Evolutionary conservation across 2,329 filamentous ascomycete genomes (phyloP).

Genomic region (Fusarium marasasianum): DNA sequence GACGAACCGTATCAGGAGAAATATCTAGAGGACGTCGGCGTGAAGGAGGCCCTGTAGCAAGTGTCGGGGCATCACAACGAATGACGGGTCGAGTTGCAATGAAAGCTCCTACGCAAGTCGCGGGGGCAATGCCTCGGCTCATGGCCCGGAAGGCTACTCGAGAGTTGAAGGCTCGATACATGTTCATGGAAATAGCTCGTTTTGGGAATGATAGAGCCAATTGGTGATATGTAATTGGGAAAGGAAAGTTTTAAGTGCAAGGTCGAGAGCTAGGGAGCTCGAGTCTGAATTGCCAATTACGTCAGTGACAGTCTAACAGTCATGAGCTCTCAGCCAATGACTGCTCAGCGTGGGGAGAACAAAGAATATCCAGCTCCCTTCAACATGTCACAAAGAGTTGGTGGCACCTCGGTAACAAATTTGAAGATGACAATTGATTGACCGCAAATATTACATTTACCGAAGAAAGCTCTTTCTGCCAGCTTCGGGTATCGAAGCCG

Average conservation of each 20-base stretch:
- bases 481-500: background rate
- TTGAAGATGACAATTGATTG: conserved; percentile 11
- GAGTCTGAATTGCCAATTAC: conserved; percentile 28
- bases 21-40: conserved; percentile 32
- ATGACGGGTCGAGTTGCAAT: conserved; percentile 39
- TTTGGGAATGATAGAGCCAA: background rate
- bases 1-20: conserved; percentile 51
- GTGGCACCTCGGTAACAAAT: background rate
- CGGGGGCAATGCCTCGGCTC: conserved; percentile 42
- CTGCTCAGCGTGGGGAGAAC: conserved; percentile 19
- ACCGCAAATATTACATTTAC: conserved; percentile 15
- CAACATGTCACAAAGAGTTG: background rate
- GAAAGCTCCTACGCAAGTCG: conserved; percentile 41
- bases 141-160: conserved; percentile 39
- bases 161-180: conserved; percentile 38
- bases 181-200: background rate
- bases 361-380: conserved; percentile 16
- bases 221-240: background rate
- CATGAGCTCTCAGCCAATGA: conserved; percentile 34
- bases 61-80: conserved; percentile 44
- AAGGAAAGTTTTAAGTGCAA: background rate
- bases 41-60: conserved; percentile 25
- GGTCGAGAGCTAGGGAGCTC: conserved; percentile 4
- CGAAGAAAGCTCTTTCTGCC: background rate
- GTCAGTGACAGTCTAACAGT: conserved; percentile 25